Conservation (phyloP, 2,329 filamentous ascomycete genomes). For the Whalleya microplaca region DNA sequence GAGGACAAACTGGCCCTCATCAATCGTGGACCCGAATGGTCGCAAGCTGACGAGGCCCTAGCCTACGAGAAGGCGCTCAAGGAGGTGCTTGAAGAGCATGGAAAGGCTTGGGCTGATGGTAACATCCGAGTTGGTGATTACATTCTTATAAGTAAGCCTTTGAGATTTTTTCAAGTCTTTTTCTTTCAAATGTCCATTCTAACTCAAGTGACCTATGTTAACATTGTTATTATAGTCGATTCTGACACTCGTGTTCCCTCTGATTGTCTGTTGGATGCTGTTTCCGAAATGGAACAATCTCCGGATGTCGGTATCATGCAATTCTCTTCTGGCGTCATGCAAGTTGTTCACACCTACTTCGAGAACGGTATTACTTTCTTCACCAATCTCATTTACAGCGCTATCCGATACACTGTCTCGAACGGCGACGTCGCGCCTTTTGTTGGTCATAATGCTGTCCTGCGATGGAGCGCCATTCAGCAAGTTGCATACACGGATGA, state of each 20-base stretch:
- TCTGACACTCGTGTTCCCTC: slow-evolving; percentile 70
- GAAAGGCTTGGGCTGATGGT: slow-evolving; percentile 60
- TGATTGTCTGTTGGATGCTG: slow-evolving; percentile 71
- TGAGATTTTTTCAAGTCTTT: no score
- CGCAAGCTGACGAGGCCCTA: slow-evolving; percentile 49
- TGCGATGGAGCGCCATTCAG: slow-evolving; percentile 70
- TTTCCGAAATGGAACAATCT: slow-evolving; percentile 70
- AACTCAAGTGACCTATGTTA: slow-evolving; percentile 6
- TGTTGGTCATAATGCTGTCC: slow-evolving; percentile 77
- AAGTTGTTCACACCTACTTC: slow-evolving; percentile 72
- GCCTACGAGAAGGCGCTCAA: slow-evolving; percentile 55
- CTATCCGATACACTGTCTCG: slow-evolving; percentile 71
- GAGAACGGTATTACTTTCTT: slow-evolving; percentile 76
- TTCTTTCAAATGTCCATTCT: background rate
- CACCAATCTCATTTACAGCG: slow-evolving; percentile 76
- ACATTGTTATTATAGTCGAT: slow-evolving; percentile 49
- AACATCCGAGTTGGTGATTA: slow-evolving; percentile 65
- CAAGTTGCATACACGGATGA: slow-evolving; percentile 59
- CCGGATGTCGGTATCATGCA: slow-evolving; percentile 74
- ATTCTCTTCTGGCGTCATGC: slow-evolving; percentile 76
- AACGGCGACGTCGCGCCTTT: slow-evolving; percentile 76
- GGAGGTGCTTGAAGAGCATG: slow-evolving; percentile 56
- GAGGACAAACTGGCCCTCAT: slow-evolving; percentile 59
- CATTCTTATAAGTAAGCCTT: slow-evolving; percentile 58
- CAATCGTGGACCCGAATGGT: slow-evolving; percentile 47